phyloP scores from a whole-genome alignment of 2,329 filamentous ascomycete species.

The Thielaviopsis ethacetica region DNA sequence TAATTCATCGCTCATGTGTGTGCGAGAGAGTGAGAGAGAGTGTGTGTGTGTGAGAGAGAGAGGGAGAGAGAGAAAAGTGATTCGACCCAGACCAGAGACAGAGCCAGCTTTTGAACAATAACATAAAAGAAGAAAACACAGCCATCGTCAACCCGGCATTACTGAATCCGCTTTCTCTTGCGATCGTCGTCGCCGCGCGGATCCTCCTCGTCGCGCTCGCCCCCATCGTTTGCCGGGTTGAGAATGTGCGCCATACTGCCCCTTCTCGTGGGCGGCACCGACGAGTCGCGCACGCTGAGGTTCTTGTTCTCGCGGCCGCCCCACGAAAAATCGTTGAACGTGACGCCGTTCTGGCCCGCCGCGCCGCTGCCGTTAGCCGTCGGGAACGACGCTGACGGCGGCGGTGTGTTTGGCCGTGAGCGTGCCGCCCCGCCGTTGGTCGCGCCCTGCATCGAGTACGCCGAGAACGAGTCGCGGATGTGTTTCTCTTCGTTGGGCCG shows the following conservation, averaged over 20 bases:
- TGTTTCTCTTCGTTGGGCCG: constrained; percentile 37
- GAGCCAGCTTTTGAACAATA: neutral
- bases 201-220: constrained; percentile 38
- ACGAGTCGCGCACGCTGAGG: constrained; percentile 35
- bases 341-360: constrained; percentile 20
- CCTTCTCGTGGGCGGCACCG: constrained; percentile 37
- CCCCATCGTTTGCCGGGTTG: constrained; percentile 39
- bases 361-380: constrained; percentile 24
- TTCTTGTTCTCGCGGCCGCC: constrained; percentile 32
- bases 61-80: no score
- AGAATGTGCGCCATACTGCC: constrained; percentile 48
- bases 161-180: constrained; percentile 45
- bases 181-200: constrained; percentile 41
- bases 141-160: neutral
- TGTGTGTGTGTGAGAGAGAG: no score
- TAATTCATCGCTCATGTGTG: neutral
- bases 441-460: constrained; percentile 33
- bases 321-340: constrained; percentile 41
- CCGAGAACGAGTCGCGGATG: constrained; percentile 38
- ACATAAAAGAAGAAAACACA: neutral
- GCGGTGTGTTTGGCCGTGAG: constrained; percentile 38
- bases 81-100: neutral
- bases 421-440: constrained; percentile 25
- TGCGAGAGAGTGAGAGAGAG: neutral
- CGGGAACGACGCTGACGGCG: constrained; percentile 26